Base-by-base conservation (phyloP, 2,329 filamentous ascomycete genomes). In the Aureobasidium mangrovei region DNA sequence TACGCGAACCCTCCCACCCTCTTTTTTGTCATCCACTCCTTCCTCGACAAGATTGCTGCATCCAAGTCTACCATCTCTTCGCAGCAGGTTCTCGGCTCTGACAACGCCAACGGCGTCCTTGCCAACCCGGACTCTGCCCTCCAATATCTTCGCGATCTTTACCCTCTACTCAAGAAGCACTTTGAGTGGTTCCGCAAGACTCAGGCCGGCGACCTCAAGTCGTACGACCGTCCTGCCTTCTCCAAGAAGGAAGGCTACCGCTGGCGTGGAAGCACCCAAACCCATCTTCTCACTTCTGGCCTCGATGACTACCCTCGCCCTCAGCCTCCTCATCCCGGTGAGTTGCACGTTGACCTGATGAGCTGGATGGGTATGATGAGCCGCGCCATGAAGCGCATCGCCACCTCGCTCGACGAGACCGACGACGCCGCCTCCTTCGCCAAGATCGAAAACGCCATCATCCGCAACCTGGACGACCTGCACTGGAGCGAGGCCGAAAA, bases 351-450 rank as follows among this genome's bases (percentile, higher is more conserved):
- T 31, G 93, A 98, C 70, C 77, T 97, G 53, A 86, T 98, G 69
- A 88, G 88, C 51, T 98, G 93, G 93, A 86, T 98, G 72, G 93
- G 91, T n/a, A 82, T 96, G 74, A 95, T 96, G 88, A 85, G 88
- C 39, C 83, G 85, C 60, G 85, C 86, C n/a, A 80, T 98, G 53
- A 79, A 83, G 63, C 87, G 85, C 61, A 87, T 96, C 62, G 88
- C 90, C 1, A 74, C 81, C 43, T 81, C 83, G 28, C 78, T 97
- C n/a, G 84, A 80, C 44, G 80, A 90, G 60, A 71, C 73, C 0
- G 90, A 95, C 33, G 91, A 97, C 61, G 84, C 79, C 0, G 77
- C 80, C 26, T 82, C 87, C 63, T 88, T 91, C 62, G 76, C 74
- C 42, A 82, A 80, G 57, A 86, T 86, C 54, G 80, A 89, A 55